Evolutionary conservation across 495 filamentous ascomycete genomes (phyloP).

Genomic region (Hypoxylon fuscum): DNA sequence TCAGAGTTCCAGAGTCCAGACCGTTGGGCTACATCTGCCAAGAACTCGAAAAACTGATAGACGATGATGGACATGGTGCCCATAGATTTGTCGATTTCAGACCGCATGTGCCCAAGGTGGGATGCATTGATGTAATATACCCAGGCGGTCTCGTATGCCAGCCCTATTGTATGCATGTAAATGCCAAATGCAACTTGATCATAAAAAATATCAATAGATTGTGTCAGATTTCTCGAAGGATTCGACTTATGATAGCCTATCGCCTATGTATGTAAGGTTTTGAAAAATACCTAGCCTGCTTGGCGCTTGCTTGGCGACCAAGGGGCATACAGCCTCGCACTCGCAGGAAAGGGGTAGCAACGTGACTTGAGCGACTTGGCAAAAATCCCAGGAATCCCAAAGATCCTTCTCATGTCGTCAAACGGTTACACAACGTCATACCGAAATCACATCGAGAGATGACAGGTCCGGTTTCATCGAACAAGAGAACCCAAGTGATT

Average conservation of each 20-base stretch:
- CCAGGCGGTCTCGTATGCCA: neutral
- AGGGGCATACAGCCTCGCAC: too few species aligned
- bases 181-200: constrained; percentile 3
- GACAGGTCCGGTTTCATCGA: neutral
- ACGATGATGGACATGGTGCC: neutral
- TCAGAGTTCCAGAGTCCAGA: constrained; percentile 8
- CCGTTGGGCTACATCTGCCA: constrained; percentile 16
- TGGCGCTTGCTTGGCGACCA: too few species aligned
- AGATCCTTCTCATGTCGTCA: constrained; percentile 17
- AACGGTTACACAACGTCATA: constrained; percentile 26
- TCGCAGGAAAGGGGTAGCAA: constrained; percentile 8
- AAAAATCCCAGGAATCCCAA: constrained; percentile 23
- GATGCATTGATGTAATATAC: neutral
- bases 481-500: too few species aligned
- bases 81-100: neutral
- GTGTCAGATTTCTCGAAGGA: constrained; percentile 15
- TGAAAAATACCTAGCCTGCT: too few species aligned
- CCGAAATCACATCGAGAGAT: neutral
- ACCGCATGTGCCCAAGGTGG: neutral
- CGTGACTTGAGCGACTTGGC: constrained; percentile 29
- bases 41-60: constrained; percentile 5
- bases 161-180: constrained; percentile 16
- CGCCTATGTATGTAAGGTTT: too few species aligned
- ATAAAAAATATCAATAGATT: neutral
- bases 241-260: neutral